Evolutionary conservation across 2,329 filamentous ascomycete species (phyloP), one percentile per base, ranked within the genome.

Genomic region (Didymella arachidicola): DNA sequence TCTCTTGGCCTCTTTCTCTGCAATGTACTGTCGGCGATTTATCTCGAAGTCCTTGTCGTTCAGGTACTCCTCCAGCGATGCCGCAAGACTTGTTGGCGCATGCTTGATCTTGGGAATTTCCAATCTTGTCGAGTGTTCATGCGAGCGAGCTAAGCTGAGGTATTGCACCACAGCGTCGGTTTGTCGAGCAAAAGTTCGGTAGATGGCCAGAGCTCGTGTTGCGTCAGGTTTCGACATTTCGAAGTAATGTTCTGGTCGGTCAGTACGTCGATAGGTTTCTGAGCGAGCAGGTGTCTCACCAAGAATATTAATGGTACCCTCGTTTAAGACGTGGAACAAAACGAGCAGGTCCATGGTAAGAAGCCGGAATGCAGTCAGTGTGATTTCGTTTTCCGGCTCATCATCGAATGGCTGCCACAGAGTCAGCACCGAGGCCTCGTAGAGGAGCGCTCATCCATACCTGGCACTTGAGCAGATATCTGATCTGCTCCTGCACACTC

Each of bases 81-180:
- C 89, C 16, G 92, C 91, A 51, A 99, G 79, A 72, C 95, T 96
- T 1, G 96, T 93, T 1, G 95, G 96, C 6, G 95, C 95, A 75
- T 99, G 95, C 80, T 97, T 98, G 66, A 99, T 84, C 80, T 97
- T 97, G 10, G 95, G 95, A 7, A 99, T 96, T 72, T 97, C 92
- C 38, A 99, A 86, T 60, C 94, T 85, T 5, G 95, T 99, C 63
- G 93, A 92, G 73, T 93, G 89, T 78, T 98, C 93, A 74, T 94
- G 95, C 73, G 95, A 90, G 62, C 94, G 87, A 43, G 95, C 95
- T 42, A 94, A 84, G 67, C 89, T 89, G 44, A 99, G 85, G 72
- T 94, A 99, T 69, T 92, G 88, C 16, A 99, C 94, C 1, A 98
- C 94, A 64, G 89, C 87, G 68, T 98, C 93, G 7, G 95, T 99